Evolutionary conservation across 1,284 basidiomycete species (phyloP).

Genomic region (Trichosporon sp.): DNA sequence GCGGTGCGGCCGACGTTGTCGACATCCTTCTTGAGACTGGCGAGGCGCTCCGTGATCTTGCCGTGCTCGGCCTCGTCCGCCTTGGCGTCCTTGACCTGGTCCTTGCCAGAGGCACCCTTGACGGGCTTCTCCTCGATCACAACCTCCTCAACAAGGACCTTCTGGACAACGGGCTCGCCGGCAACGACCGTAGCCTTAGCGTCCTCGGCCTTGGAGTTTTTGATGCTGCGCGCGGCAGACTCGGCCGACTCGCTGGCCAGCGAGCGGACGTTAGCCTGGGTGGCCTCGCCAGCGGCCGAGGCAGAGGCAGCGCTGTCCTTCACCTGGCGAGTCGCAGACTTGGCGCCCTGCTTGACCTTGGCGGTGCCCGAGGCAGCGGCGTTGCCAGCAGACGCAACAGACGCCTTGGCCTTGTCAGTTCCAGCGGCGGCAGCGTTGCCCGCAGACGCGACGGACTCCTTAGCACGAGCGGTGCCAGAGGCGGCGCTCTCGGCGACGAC

Average conservation of each 20-base stretch:
- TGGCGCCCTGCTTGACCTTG: neutral
- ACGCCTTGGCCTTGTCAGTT: too few relatives aligned
- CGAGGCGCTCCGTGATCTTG: neutral
- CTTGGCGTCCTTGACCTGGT: conserved; percentile 5
- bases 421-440: too few relatives aligned
- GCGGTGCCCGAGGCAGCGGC: neutral
- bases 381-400: too few relatives aligned
- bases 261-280: neutral
- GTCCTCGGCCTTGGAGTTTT: neutral
- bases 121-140: conserved; percentile 4
- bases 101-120: neutral
- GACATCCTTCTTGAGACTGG: conserved; percentile 27
- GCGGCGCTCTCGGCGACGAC: too few relatives aligned
- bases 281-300: neutral
- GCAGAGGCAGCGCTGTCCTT: neutral
- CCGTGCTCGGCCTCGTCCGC: neutral
- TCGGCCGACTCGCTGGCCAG: neutral
- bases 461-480: neutral
- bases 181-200: conserved; percentile 6
- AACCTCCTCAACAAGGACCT: too few relatives aligned
- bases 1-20: conserved; percentile 31
- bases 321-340: conserved; percentile 5
- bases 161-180: neutral
- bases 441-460: too few relatives aligned
- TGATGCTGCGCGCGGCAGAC: neutral